phyloP scores from a whole-genome alignment of 2,329 filamentous ascomycete genomes.

The Cadophora sp. region DNA sequence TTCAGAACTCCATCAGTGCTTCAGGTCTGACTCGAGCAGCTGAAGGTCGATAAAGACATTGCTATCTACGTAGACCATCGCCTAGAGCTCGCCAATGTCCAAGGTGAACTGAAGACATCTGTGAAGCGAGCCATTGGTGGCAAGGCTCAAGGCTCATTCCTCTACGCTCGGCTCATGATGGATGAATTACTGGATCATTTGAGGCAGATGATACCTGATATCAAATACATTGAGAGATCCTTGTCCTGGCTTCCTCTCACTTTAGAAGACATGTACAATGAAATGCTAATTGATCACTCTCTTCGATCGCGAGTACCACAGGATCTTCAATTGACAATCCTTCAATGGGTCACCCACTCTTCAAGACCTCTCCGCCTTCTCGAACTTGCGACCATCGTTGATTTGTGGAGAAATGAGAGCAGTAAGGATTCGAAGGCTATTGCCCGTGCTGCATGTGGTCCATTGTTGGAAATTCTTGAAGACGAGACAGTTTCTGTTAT shows the following conservation, averaged over 20 bases:
- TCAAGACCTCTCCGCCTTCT: slow-evolving; percentile 51
- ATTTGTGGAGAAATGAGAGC: slow-evolving; percentile 23
- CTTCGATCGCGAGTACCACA: slow-evolving; percentile 42
- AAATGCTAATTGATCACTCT: slow-evolving; percentile 48
- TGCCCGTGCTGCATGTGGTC: slow-evolving; percentile 48
- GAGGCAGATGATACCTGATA: slow-evolving; percentile 22
- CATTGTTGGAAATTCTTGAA: slow-evolving; percentile 52
- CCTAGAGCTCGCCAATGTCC: slow-evolving; percentile 17
- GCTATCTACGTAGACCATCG: slow-evolving; percentile 31
- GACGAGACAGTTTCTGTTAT: slow-evolving; percentile 54
- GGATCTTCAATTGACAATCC: slow-evolving; percentile 48
- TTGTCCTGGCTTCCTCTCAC: slow-evolving; percentile 40
- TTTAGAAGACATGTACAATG: slow-evolving; percentile 50
- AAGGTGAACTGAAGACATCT: slow-evolving; percentile 12
- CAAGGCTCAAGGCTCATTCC: slow-evolving; percentile 49
- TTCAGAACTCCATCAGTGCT: slow-evolving; percentile 43
- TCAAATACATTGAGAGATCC: slow-evolving; percentile 35
- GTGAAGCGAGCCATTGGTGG: slow-evolving; percentile 19
- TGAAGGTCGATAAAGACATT: slow-evolving; percentile 49
- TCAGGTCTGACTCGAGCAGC: slow-evolving; percentile 49
- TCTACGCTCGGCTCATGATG: slow-evolving; percentile 38
- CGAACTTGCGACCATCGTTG: slow-evolving; percentile 48
- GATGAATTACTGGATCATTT: slow-evolving; percentile 36
- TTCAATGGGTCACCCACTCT: slow-evolving; percentile 52
- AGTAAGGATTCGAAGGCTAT: slow-evolving; percentile 46